Conservation (phyloP, 1,284 basidiomycete genomes). For the Ustilago esculenta region DNA sequence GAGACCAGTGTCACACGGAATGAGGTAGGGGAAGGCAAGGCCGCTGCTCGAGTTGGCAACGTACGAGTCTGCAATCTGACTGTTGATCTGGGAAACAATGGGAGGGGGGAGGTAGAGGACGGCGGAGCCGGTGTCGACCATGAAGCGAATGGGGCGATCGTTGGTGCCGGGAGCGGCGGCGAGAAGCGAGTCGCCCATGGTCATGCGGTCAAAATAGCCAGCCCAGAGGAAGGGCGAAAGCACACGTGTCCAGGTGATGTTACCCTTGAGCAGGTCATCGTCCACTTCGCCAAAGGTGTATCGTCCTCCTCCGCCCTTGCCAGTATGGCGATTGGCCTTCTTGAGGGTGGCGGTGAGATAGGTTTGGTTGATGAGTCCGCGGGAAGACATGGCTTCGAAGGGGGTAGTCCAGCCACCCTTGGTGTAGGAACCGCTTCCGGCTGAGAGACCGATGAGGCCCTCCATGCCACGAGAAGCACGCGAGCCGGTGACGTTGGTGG, state of each 20-base stretch:
- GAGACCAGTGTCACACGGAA: constrained; percentile 55
- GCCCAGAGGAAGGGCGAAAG: constrained; percentile 50
- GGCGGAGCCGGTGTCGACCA: constrained; percentile 56
- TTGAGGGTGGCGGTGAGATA: constrained; percentile 52
- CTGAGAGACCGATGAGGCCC: constrained; percentile 49
- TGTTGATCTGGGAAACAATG: constrained; percentile 44
- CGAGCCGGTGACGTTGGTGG: constrained; percentile 43
- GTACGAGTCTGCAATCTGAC: constrained; percentile 37
- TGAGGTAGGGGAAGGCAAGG: constrained; percentile 45
- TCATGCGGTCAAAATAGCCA: constrained; percentile 45
- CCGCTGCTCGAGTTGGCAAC: constrained; percentile 23
- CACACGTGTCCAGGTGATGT: constrained; percentile 47
- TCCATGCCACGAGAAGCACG: constrained; percentile 52
- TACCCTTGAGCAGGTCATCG: constrained; percentile 25
- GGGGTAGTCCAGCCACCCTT: constrained; percentile 54
- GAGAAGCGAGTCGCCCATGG: constrained; percentile 34
- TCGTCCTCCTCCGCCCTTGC: constrained; percentile 51
- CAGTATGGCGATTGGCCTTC: constrained; percentile 54
- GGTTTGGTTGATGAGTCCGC: constrained; percentile 37
- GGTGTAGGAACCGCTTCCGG: constrained; percentile 30
- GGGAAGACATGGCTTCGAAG: constrained; percentile 51
- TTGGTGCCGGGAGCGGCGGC: constrained; percentile 19
- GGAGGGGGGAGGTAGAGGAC: constrained; percentile 42
- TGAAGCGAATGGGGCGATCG: constrained; percentile 34
- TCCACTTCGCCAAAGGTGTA: constrained; percentile 56